Base-by-base conservation (phyloP, 2,329 filamentous ascomycete species). In the Alternaria sp. region DNA sequence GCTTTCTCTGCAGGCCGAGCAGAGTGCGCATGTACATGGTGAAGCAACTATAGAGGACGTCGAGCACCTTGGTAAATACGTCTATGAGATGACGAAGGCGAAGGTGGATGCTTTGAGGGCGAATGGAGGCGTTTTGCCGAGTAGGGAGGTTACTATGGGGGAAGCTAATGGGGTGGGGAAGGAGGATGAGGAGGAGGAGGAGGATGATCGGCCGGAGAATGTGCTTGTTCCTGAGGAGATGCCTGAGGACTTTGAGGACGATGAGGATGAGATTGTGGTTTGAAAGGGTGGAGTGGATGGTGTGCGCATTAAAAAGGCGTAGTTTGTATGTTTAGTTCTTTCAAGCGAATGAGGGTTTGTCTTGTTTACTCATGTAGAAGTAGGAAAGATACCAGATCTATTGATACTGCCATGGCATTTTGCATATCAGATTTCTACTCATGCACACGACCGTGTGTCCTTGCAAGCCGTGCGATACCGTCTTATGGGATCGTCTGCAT, bases 31-130 rank as follows among this genome's bases (percentile, higher is more conserved):
- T 13, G 79, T 78, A n/a, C 73, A 80, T 1, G 81, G 79, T 48
- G 79, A 78, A 23, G 89, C 88, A 1, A 83, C 87, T 21, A 98
- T 99, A 91, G 91, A 94, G 69, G 87, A 90, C 33, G 89, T 98
- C 1, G 94, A 99, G 80, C 95, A 99, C 80, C 78, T 99, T 34
- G 95, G 95, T 0, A 90, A 97, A 79, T 99, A 97, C 77, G 94
- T 99, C 23, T 97, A 87, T 75, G 92, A 99, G 77, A 99, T 99
- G 92, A 96, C 93, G 3, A 86, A 90, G 71, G 87, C 87, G 7
- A 90, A 88, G 77, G 77, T 89, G 2, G 84, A 86, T 70, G 82
- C 82, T 42, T 70, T 88, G 69, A 86, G 83, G 63, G 79, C 76
- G 45, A 76, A 74, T 5, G 73, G 74, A 1, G 78, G 72, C 0